phyloP scores from a whole-genome alignment of 345 rosid genomes.

The Acer saccharum region DNA sequence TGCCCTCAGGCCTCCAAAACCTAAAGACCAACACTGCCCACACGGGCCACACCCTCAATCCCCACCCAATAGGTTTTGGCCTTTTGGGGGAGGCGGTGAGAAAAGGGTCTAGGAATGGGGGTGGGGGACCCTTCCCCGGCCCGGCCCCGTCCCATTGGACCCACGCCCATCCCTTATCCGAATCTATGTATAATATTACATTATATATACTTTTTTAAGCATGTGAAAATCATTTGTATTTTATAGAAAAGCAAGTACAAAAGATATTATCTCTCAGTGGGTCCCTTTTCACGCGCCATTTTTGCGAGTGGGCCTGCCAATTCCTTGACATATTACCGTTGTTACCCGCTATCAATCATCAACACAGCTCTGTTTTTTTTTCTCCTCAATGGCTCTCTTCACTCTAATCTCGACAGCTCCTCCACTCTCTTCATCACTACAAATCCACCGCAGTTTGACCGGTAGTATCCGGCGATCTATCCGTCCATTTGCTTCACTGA shows the following conservation, averaged over 20 bases:
- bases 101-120: too few relatives aligned
- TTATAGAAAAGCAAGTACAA: not conserved
- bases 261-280: not conserved
- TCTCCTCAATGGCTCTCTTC: constrained; percentile 49
- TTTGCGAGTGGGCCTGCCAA: not conserved
- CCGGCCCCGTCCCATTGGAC: too few relatives aligned
- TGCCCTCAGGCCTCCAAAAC: too few relatives aligned
- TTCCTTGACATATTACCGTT: constrained; percentile 7
- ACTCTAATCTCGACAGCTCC: constrained; percentile 43
- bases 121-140: too few relatives aligned
- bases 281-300: not conserved
- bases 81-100: too few relatives aligned
- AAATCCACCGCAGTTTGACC: constrained; percentile 16
- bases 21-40: too few relatives aligned
- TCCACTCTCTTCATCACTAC: constrained; percentile 41
- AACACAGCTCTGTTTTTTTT: not conserved
- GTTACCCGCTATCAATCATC: constrained; percentile 3
- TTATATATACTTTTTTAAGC: too few relatives aligned
- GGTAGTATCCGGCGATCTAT: constrained; percentile 28
- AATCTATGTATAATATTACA: too few relatives aligned
- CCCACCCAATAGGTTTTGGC: too few relatives aligned
- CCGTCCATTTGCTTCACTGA: constrained; percentile 40
- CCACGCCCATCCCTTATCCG: too few relatives aligned
- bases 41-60: too few relatives aligned
- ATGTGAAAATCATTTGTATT: too few relatives aligned